These are phyloP conservation scores for Ceriops decandra DNA, from an alignment of 345 rosid genomes.

Conservation along the genomic window DNA sequence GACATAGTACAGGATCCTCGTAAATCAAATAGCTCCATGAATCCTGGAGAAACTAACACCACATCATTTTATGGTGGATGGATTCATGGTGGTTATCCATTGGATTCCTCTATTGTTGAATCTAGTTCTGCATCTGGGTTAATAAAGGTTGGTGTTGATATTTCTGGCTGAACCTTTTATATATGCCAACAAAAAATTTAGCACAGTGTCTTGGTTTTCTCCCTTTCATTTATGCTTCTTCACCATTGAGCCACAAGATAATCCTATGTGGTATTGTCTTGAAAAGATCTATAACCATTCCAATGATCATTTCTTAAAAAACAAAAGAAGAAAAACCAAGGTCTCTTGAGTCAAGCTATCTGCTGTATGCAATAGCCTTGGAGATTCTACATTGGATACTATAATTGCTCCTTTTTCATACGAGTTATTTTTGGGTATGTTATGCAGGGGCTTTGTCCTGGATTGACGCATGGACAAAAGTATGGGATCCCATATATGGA, in stretches of 20 bases:
- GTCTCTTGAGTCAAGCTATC: not conserved
- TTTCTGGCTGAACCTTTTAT: not conserved
- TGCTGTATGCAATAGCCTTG: not conserved
- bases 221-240: not conserved
- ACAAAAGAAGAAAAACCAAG: not conserved
- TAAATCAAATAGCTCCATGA: conserved; percentile 27
- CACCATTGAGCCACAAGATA: not conserved
- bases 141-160: conserved; percentile 57
- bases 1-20: conserved; percentile 33
- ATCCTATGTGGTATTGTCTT: not conserved
- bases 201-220: not conserved
- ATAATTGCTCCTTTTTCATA: not conserved
- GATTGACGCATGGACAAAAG: conserved; percentile 76
- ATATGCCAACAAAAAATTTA: not conserved
- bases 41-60: conserved; percentile 39
- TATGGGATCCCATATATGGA: conserved; percentile 59
- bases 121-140: conserved; percentile 54
- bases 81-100: conserved; percentile 24
- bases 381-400: not conserved
- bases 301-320: not conserved
- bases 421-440: not conserved
- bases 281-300: not conserved
- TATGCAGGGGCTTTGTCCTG: conserved; percentile 77
- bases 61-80: conserved; percentile 34
- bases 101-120: conserved; percentile 37